These are phyloP conservation scores for Ustilago vetiveriae DNA, from an alignment of 1,284 basidiomycete genomes.

Conservation along the genomic window DNA sequence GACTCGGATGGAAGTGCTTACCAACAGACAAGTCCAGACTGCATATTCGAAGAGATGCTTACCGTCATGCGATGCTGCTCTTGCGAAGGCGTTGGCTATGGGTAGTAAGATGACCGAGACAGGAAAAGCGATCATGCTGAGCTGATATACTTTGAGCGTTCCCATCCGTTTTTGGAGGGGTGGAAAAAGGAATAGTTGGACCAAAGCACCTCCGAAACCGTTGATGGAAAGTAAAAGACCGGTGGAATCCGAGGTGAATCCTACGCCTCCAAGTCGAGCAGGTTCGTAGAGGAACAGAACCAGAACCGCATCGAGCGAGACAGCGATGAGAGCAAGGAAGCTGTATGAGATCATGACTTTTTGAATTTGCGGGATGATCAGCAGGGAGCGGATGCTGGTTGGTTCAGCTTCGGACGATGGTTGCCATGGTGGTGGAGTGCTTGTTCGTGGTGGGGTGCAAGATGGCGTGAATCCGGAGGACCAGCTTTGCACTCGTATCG, in stretches of 20 bases:
- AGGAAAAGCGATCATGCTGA: conserved; percentile 63
- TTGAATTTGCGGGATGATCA: conserved; percentile 45
- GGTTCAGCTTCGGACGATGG: not conserved
- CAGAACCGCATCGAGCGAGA: conserved; percentile 44
- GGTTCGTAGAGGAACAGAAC: conserved; percentile 55
- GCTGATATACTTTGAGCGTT: conserved; percentile 61
- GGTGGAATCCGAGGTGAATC: conserved; percentile 35
- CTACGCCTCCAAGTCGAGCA: conserved; percentile 37
- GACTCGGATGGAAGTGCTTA: conserved; percentile 13
- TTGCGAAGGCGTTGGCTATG: conserved; percentile 55
- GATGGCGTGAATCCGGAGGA: too few relatives aligned
- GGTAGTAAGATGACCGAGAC: conserved; percentile 64
- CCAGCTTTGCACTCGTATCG: too few relatives aligned
- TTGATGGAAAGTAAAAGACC: conserved; percentile 58
- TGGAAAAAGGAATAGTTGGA: conserved; percentile 67
- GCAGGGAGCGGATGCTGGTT: conserved; percentile 12
- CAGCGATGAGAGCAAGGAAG: conserved; percentile 41
- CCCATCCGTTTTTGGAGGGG: conserved; percentile 64
- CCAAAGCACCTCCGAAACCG: conserved; percentile 58
- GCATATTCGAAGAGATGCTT: not conserved
- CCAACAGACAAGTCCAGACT: conserved; percentile 16
- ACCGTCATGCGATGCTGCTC: not conserved
- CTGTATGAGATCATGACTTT: conserved; percentile 55
- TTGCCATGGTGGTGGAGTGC: not conserved
- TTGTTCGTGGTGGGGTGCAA: conserved; percentile 1